Evolutionary conservation across 352 stramenopile genomes (phyloP).

Genomic region (Pythium biforme): DNA sequence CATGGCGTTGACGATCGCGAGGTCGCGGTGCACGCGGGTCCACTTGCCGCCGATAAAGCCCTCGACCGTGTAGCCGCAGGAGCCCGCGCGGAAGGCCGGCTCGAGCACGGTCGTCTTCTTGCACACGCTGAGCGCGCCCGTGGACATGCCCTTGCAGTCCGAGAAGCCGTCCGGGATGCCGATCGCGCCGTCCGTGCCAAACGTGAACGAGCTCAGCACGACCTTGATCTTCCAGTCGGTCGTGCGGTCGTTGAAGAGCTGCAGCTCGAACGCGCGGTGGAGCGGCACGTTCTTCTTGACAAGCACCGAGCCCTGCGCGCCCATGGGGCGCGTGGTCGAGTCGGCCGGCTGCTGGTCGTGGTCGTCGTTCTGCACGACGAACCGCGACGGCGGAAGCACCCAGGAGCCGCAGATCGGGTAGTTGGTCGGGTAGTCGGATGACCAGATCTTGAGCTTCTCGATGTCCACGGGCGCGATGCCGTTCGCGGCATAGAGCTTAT

Average conservation of each 20-base stretch:
- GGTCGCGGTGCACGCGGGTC: conserved; percentile 58
- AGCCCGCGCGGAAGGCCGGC: conserved; percentile 47
- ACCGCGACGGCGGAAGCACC: conserved; percentile 54
- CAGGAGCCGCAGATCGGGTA: conserved; percentile 60
- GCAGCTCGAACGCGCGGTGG: conserved; percentile 59
- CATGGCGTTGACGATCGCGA: conserved; percentile 70
- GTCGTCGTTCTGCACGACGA: conserved; percentile 78
- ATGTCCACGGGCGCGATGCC: conserved; percentile 57
- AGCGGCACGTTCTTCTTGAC: conserved; percentile 49
- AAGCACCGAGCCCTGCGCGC: conserved; percentile 48
- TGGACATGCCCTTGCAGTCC: conserved; percentile 29
- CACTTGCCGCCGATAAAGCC: conserved; percentile 19
- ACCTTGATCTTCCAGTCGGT: conserved; percentile 74
- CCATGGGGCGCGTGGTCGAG: conserved; percentile 56
- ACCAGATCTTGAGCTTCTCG: conserved; percentile 78
- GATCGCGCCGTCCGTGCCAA: conserved; percentile 36
- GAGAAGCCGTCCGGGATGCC: conserved; percentile 49
- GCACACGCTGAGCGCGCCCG: conserved; percentile 32
- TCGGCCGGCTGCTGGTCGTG: conserved; percentile 64
- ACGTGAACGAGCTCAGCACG: conserved; percentile 70
- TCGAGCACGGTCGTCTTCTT: conserved; percentile 44
- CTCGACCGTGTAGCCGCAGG: conserved; percentile 47
- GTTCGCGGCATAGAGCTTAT: conserved; percentile 37
- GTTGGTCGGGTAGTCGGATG: conserved; percentile 61
- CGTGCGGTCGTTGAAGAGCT: conserved; percentile 44